Base-by-base conservation (phyloP, 1,139 yeast genomes). In the Candida sp. region DNA sequence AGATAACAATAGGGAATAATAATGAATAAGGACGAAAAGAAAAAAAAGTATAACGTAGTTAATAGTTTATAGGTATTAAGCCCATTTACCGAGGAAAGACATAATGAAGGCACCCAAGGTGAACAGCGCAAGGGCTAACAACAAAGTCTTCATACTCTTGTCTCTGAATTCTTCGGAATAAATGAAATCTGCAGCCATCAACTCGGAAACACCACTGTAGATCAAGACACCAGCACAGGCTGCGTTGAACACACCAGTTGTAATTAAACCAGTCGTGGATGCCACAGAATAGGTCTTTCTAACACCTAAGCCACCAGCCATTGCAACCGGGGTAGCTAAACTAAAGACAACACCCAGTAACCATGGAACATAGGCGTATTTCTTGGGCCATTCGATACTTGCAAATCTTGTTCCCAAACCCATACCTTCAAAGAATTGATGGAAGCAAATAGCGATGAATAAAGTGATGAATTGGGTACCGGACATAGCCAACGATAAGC, bases 61-160 rank as follows among this genome's bases (percentile, higher is more conserved):
- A n/a, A 27, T 17, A 17, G 17, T 17, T 17, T 17, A 17, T 1
- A 17, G 17, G 17, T 17, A 7, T 26, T 26, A 75, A 27, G 78
- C 78, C 80, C 80, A 75, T 55, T 65, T 69, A 34, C 78, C 80
- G 51, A 75, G 63, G 50, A 74, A 58, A 9, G 78, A 76, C 80
- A 75, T 75, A 49, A 68, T 62, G 38, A 73, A 73, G 5, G 75
- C 70, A 30, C 78, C 78, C 50, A 68, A 52, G 49, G 68, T 59
- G 64, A 73, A 57, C 48, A 58, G 61, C n/a, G 64, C 46, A 52
- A 58, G 69, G 2, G 73, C 77, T 11, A 54, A 33, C 27, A 68
- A 42, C 58, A 65, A 59, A 3, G 28, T 32, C 12, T 57, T 58
- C 11, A 39, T 61, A 5, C 53, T 49, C 17, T 56, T 59, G 4